phyloP scores from a whole-genome alignment of 352 stramenopile genomes.

The Poterioochromonas sp. region DNA sequence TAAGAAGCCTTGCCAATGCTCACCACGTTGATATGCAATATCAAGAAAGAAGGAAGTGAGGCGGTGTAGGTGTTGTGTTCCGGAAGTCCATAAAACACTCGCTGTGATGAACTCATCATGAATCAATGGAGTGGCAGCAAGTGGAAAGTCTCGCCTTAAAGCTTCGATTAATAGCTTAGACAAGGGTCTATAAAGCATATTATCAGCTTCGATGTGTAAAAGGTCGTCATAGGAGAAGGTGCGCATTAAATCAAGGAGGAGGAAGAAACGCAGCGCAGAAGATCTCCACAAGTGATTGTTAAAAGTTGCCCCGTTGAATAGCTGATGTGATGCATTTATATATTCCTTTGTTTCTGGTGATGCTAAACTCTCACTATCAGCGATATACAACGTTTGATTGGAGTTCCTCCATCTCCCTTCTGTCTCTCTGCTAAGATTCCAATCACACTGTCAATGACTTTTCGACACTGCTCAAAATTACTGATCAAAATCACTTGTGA shows the following conservation, averaged over 20 bases:
- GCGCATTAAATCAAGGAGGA: not conserved
- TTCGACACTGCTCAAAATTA: too few species aligned
- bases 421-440: too few species aligned
- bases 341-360: too few species aligned
- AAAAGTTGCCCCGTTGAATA: too few species aligned
- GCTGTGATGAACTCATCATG: not conserved
- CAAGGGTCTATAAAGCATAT: not conserved
- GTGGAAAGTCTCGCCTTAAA: not conserved
- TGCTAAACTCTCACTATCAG: too few species aligned
- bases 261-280: not conserved
- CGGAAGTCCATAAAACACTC: not conserved
- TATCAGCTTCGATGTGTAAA: conserved; percentile 14
- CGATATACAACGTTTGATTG: too few species aligned
- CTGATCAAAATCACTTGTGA: too few species aligned
- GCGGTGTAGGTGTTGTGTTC: not conserved
- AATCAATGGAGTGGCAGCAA: not conserved
- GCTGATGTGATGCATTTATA: too few species aligned
- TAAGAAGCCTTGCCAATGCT: not conserved
- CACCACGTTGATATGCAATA: not conserved
- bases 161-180: not conserved
- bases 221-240: not conserved
- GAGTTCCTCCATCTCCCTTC: too few species aligned
- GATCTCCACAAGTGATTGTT: not conserved
- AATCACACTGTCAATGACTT: too few species aligned
- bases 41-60: not conserved